Base-by-base conservation (phyloP, 129 eudicot genomes). In the Deinandra increscens region DNA sequence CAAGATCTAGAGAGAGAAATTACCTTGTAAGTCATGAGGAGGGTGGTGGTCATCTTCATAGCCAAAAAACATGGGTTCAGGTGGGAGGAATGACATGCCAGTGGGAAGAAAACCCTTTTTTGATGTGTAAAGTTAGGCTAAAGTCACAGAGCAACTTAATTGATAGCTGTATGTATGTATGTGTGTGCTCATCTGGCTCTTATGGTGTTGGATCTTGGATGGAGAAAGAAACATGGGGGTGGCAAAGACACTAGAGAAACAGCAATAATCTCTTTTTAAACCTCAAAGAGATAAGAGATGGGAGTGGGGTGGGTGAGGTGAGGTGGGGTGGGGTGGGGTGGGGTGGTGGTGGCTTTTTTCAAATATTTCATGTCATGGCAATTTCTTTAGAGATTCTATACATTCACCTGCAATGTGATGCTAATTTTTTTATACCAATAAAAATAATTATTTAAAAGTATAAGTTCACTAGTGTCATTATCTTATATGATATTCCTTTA, bases 21-120 rank as follows among this genome's bases (percentile, higher is more conserved):
- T n/a, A n/a, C 95, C 97, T 74, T 83, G 97, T 72, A 79, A 87
- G 22, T 91, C 91, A 74, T 85, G 79, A 60, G 87, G 85, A 48
- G 60, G 83, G 66, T 80, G 78, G 85, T 58, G 53, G 61, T 79
- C 75, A 56, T 86, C 80, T 41, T 85, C 91, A 82, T 78, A 82
- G 86, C 79, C 78, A 61, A 76, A 84, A 70, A 85, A 83, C 85
- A 87, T 82, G 85, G 92, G 81, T 61, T 77, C 81, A 36, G 79
- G 79, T 41, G 84, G 85, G 77, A 83, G 69, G 64, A 86, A 84
- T 69, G 90, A 75, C 81, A 84, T 82, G 64, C 34, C 83, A 75
- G 83, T 73, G 74, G 60, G 63, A 65, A 67, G 60, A 74, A 72
- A 50, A 7, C 55, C n/a, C 45, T 58, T 63, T 34, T 66, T 72